Base-by-base conservation (phyloP, 257 asterid genomes). In the Galeopsis tetrahit region DNA sequence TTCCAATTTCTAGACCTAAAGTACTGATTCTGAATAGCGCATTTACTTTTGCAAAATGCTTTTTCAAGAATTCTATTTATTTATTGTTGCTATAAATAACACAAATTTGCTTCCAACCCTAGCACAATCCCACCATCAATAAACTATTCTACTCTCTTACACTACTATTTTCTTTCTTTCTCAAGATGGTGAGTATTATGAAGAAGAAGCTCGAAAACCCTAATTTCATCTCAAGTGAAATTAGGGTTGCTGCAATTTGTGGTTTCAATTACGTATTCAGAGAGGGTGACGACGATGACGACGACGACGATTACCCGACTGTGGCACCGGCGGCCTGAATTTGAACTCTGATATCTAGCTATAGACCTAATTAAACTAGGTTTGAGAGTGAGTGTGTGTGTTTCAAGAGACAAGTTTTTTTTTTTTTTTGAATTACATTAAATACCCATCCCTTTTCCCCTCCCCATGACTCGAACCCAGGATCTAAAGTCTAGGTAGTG, bases 281-380 rank as follows among this genome's bases (percentile, higher is more conserved):
- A n/a, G 70, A 48, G 10, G 33, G 46, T 2, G 66, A 56, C 2
- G 44, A 1, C 2, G 81, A 72, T 3, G 82, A 73, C 2, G 82
- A 68, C 7, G 82, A 51, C 0, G 81, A 69, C 3, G 79, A 64
- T 32, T 14, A 48, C 67, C 10, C 66, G 2, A 31, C 17, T 1
- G 59, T 79, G 10, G 83, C 83, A 2, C 74, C 77, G 0, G 83
- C 83, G 0, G 83, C 83, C 36, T 79, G 71, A 64, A n/a, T 48
- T n/a, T n/a, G n/a, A n/a, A n/a, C n/a, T n/a, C n/a, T n/a, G n/a
- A n/a, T n/a, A n/a, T n/a, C n/a, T n/a, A n/a, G n/a, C n/a, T n/a
- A n/a, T n/a, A n/a, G 72, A 36, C 64, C 69, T 71, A 21, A 10
- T 11, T 46, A 17, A 71, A 46, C 15, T 59, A 10, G n/a, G n/a